Percentiles rank a stretch among this genome's conserved stretches.
Conservation (phyloP, 2,329 filamentous ascomycete genomes). For the Talaromyces sp. region DNA sequence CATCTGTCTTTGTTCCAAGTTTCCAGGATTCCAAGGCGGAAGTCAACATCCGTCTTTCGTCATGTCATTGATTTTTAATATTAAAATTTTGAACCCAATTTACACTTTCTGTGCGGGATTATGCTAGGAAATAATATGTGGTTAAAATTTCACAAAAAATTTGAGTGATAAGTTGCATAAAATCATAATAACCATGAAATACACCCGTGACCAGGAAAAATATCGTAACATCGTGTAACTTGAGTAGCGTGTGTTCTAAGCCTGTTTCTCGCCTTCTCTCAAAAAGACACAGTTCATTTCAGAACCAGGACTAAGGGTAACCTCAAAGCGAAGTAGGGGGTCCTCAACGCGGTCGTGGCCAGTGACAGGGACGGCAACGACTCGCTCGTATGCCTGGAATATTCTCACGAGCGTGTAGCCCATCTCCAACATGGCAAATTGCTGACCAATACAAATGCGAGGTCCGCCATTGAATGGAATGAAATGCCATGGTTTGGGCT, state of each 20-base stretch:
- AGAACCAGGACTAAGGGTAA: slow-evolving; percentile 33
- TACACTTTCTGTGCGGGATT: neutral
- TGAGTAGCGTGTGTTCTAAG: neutral
- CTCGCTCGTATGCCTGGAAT: slow-evolving; percentile 36
- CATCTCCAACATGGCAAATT: slow-evolving; percentile 57
- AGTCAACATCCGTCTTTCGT: neutral
- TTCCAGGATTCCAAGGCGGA: neutral
- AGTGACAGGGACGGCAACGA: slow-evolving; percentile 27
- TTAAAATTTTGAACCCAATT: neutral
- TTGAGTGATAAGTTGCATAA: neutral
- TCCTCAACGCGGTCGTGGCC: slow-evolving; percentile 30
- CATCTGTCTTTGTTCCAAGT: neutral
- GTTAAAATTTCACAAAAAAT: neutral
- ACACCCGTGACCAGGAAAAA: neutral
- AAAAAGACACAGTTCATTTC: slow-evolving; percentile 38
- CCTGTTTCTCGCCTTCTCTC: slow-evolving; percentile 19
- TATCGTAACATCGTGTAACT: neutral
- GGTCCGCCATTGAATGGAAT: slow-evolving; percentile 52
- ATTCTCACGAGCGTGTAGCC: slow-evolving; percentile 44
- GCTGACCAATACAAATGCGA: slow-evolving; percentile 54
- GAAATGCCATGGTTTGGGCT: slow-evolving; percentile 51
- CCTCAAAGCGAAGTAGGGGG: slow-evolving; percentile 31
- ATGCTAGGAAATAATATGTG: neutral
- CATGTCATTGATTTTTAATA: neutral
- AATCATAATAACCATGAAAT: neutral